Percentiles rank a stretch among this genome's conserved stretches.
phyloP scores from a whole-genome alignment of 352 stramenopile genomes.

The Globisporangium ultimum region DNA sequence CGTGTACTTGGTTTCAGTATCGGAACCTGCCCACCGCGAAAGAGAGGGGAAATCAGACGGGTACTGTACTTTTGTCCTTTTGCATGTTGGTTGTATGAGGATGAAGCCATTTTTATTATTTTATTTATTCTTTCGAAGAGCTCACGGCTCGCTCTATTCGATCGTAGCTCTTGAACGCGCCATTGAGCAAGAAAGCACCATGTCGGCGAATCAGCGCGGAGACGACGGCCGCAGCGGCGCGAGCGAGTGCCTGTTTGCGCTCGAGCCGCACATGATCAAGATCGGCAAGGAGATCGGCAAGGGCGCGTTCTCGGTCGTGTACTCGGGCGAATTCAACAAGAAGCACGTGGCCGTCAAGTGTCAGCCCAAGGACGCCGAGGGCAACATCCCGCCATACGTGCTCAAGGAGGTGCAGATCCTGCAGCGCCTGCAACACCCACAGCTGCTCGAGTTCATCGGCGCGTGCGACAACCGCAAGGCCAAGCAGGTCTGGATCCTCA shows the following conservation, averaged over 20 bases:
- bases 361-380: constrained; percentile 74
- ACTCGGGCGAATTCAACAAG: constrained; percentile 64
- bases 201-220: constrained; percentile 33
- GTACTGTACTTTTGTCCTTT: no score
- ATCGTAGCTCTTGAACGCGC: neutral
- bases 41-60: no score
- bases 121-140: neutral
- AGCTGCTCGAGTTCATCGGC: constrained; percentile 75
- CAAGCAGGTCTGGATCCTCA: constrained; percentile 83
- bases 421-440: constrained; percentile 58
- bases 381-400: constrained; percentile 69
- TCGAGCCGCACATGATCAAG: constrained; percentile 58
- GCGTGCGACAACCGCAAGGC: constrained; percentile 63
- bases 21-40: no score
- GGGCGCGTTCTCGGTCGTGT: constrained; percentile 82
- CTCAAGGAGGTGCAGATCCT: constrained; percentile 76
- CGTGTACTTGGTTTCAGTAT: no score
- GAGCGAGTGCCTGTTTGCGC: constrained; percentile 38
- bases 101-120: constrained; percentile 10
- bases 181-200: constrained; percentile 5
- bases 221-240: constrained; percentile 19
- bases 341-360: constrained; percentile 82
- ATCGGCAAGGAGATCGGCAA: constrained; percentile 84
- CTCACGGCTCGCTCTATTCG: neutral
- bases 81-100: neutral